Evolutionary conservation across 2,329 filamentous ascomycete species (phyloP), one percentile per base, ranked within the genome.

Genomic region (Colletotrichum sp.): DNA sequence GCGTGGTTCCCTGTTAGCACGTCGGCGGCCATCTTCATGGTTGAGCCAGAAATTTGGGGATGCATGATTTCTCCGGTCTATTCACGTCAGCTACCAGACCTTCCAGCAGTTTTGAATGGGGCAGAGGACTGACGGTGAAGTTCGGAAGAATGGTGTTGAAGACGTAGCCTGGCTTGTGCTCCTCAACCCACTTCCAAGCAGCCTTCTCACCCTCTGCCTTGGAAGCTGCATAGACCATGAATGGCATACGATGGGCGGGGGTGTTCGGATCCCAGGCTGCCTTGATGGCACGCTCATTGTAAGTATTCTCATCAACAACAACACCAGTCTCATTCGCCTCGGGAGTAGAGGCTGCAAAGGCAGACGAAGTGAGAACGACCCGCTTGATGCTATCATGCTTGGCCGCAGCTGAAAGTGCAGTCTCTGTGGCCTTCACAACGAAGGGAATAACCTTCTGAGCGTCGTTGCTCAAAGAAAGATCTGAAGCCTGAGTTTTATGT

Each of bases 351-450:
- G 73, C 76, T 1, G 82, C 79, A 6, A 78, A 77, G 2, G 83
- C 79, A 5, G 84, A 86, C 38, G 83, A 85, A 0, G 86, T 87
- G 58, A 85, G 79, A 6, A 89, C 84, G 34, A 88, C 83, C 2
- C 85, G 81, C 69, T 83, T 83, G 3, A 89, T 80, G 6, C 81
- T 81, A 0, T 83, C 77, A 36, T 84, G 81, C 2, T 75, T 79
- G 12, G 80, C 79, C 0, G 86, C 86, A 1, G 84, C 80, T 6
- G 83, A 80, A 6, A 88, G 77, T 9, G 84, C 71, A 9, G 70
- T 77, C 3, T 79, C 52, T 0, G 82, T 79, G 13, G 82, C 82
- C 1, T 77, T 67, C 4, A 88, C 76, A 2, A 80, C 80, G 1
- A 65, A 67, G 3, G 85, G 82, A 16, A 89, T 84, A 21, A 86